These are phyloP conservation scores for Claviceps purpurea DNA, from an alignment of 2,329 filamentous ascomycete species.

Conservation along the genomic window DNA sequence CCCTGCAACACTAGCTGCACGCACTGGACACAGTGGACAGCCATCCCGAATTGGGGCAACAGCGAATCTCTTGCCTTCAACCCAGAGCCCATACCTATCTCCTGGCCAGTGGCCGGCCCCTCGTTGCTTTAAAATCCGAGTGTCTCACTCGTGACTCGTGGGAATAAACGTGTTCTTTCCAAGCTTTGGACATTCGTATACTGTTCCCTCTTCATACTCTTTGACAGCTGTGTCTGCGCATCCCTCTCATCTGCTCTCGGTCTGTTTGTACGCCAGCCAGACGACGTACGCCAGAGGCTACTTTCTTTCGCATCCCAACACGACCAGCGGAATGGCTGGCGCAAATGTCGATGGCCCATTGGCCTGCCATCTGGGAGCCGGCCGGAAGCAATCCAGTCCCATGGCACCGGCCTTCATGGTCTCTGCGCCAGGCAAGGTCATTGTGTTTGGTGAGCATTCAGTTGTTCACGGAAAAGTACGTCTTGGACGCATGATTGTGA, in stretches of 20 bases:
- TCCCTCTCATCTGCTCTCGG: neutral
- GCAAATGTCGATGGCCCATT: conserved; percentile 20
- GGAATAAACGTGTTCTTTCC: too few species aligned
- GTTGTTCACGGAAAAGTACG: conserved; percentile 90
- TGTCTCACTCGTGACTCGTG: too few species aligned
- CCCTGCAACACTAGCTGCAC: too few species aligned
- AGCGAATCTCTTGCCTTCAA: too few species aligned
- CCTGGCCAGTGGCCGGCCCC: too few species aligned
- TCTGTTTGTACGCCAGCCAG: neutral
- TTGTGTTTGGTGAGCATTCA: conserved; percentile 94
- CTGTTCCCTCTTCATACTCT: neutral
- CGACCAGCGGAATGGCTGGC: conserved; percentile 13
- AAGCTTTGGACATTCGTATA: too few species aligned
- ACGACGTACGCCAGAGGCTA: neutral
- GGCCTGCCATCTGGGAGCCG: conserved; percentile 24
- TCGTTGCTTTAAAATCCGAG: too few species aligned
- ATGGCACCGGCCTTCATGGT: conserved; percentile 93
- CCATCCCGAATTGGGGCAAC: too few species aligned
- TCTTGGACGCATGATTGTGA: neutral
- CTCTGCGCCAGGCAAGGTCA: conserved; percentile 94
- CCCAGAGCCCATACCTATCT: too few species aligned
- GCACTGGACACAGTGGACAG: too few species aligned
- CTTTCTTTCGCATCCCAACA: conserved; percentile 2
- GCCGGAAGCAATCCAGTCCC: conserved; percentile 46
- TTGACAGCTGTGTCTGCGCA: neutral